phyloP scores from a whole-genome alignment of 2,329 filamentous ascomycete genomes.

The Beauveria sp. region DNA sequence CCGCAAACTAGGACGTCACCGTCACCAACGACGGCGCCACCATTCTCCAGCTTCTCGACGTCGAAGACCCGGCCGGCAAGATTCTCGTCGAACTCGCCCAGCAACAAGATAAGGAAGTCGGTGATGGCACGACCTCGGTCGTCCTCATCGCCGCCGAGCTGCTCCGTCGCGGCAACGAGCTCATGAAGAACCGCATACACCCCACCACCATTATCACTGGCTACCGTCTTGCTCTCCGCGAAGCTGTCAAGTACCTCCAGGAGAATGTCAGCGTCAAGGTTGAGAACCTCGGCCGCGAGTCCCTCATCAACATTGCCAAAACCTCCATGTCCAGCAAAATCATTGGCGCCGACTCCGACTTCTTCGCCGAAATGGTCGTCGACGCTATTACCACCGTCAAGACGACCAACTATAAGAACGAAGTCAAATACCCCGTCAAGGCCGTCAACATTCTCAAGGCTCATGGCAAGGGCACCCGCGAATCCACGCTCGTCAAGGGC shows the following conservation, averaged over 20 bases:
- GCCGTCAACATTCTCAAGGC: constrained; percentile 98
- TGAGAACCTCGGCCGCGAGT: constrained; percentile 82
- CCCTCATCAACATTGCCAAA: constrained; percentile 89
- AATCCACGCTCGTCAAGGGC: constrained; percentile 87
- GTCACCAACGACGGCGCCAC: constrained; percentile 98
- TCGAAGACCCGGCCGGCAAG: constrained; percentile 97
- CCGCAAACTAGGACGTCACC: constrained; percentile 68
- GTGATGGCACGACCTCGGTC: constrained; percentile 95
- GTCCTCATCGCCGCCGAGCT: constrained; percentile 96
- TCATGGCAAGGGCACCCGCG: constrained; percentile 83
- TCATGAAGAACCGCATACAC: constrained; percentile 99
- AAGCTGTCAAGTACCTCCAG: constrained; percentile 98
- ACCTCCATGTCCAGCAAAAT: constrained; percentile 99
- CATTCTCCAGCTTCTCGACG: constrained; percentile 88
- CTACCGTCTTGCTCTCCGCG: constrained; percentile 87
- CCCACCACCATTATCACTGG: constrained; percentile 98
- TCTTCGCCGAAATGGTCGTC: constrained; percentile 95
- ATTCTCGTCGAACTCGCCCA: constrained; percentile 96
- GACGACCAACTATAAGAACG: constrained; percentile 80
- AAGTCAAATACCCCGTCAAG: constrained; percentile 96
- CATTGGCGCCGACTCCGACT: constrained; percentile 89
- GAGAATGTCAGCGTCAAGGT: constrained; percentile 97
- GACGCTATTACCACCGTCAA: constrained; percentile 95
- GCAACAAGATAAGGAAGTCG: constrained; percentile 98
- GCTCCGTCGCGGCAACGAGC: constrained; percentile 85